A percentile compares a stretch with the other conserved stretches of the same genome.
These are phyloP conservation scores for Dentipellis sp. DNA, from an alignment of 768 basidiomycete genomes.

Conservation along the genomic window DNA sequence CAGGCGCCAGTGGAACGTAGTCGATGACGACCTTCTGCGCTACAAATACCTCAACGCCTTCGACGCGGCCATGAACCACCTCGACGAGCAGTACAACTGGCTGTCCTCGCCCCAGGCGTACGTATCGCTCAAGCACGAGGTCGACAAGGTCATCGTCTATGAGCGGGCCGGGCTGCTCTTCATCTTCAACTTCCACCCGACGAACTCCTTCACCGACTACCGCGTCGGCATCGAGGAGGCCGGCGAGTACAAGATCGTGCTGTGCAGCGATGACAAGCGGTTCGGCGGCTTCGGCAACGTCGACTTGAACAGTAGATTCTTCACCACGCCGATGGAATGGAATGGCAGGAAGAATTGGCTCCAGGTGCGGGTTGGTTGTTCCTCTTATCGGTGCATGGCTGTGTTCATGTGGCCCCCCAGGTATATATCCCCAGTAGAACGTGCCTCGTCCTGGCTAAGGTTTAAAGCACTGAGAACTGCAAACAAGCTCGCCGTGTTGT, in stretches of 20 bases:
- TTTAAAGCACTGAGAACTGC: not conserved
- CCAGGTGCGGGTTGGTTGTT: slow-evolving; percentile 45
- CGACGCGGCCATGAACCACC: slow-evolving; percentile 83
- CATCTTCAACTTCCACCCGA: slow-evolving; percentile 95
- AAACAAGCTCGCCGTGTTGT: not conserved
- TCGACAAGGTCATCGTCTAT: slow-evolving; percentile 87
- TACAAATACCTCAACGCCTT: slow-evolving; percentile 94
- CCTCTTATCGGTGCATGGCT: slow-evolving; percentile 1
- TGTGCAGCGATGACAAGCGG: slow-evolving; percentile 77
- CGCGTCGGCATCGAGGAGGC: slow-evolving; percentile 80
- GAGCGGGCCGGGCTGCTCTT: slow-evolving; percentile 93
- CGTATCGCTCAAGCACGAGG: slow-evolving; percentile 89
- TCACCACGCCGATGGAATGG: slow-evolving; percentile 86
- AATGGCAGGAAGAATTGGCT: slow-evolving; percentile 86
- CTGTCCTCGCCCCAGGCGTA: slow-evolving; percentile 78
- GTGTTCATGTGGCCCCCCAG: slow-evolving; percentile 23
- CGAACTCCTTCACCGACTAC: slow-evolving; percentile 88
- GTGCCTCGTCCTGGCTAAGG: slow-evolving; percentile 53
- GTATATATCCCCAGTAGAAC: slow-evolving; percentile 66
- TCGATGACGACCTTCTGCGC: slow-evolving; percentile 78
- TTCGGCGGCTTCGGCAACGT: slow-evolving; percentile 91
- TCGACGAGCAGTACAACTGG: slow-evolving; percentile 80
- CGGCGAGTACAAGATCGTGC: slow-evolving; percentile 76
- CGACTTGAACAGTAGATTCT: slow-evolving; percentile 48
- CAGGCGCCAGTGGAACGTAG: slow-evolving; percentile 92